These are phyloP conservation scores for Fusarium buharicum DNA, from an alignment of 2,329 filamentous ascomycete species.

Conservation along the genomic window DNA sequence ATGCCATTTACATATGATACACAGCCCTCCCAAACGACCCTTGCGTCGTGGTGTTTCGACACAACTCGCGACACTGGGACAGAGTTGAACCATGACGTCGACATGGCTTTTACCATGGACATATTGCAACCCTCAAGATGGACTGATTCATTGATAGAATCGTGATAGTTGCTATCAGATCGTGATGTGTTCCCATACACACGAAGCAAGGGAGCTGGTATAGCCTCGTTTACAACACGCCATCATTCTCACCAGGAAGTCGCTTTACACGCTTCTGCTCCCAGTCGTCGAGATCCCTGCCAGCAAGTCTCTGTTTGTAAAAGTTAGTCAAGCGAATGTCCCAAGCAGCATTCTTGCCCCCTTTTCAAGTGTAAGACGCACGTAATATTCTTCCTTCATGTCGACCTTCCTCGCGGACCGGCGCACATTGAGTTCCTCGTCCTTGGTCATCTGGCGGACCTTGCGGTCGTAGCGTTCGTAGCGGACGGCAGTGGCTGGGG, in stretches of 20 bases:
- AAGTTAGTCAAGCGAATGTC: constrained; percentile 23
- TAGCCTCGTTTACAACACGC: constrained; percentile 63
- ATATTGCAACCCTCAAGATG: constrained; percentile 9
- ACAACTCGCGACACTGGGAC: constrained; percentile 2
- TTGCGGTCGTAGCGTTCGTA: constrained; percentile 95
- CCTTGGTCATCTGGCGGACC: constrained; percentile 83
- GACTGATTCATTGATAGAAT: constrained; percentile 13
- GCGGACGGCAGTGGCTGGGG: constrained; percentile 89
- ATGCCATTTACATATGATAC: constrained; percentile 28
- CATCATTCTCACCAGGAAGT: constrained; percentile 89
- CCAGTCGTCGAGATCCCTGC: constrained; percentile 95
- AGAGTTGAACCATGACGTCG: constrained; percentile 13
- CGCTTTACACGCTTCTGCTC: constrained; percentile 95
- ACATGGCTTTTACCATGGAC: constrained; percentile 8
- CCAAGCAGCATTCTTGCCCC: constrained; percentile 4
- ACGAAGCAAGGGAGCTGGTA: constrained; percentile 25
- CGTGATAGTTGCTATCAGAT: constrained; percentile 1
- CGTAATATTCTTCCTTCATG: constrained; percentile 88
- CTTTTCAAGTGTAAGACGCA: constrained; percentile 57
- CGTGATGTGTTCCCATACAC: constrained; percentile 16
- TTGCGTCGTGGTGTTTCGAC: constrained; percentile 23
- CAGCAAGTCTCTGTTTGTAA: constrained; percentile 57
- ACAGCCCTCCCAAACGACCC: constrained; percentile 20
- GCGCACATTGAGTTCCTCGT: constrained; percentile 86
- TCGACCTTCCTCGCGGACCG: constrained; percentile 76